These are phyloP conservation scores for Tribonema minus DNA, from an alignment of 108 stramenopile genomes.

Conservation along the genomic window DNA sequence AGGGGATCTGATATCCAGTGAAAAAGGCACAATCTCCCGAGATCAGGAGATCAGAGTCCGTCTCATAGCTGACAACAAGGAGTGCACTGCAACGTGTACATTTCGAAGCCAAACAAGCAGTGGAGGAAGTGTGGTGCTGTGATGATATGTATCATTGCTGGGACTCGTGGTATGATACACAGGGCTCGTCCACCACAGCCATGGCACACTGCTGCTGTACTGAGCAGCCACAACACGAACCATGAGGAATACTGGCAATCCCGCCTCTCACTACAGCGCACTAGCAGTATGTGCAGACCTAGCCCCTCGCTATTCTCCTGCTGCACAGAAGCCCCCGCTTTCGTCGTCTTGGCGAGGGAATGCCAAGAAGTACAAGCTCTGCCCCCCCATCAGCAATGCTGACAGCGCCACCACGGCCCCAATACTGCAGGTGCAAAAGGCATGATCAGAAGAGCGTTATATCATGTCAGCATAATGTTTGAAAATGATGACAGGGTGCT, in stretches of 20 bases:
- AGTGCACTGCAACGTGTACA: no score
- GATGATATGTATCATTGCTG: not conserved
- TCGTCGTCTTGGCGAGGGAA: conserved; percentile 23
- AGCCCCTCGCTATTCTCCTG: conserved; percentile 23
- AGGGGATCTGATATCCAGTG: no score
- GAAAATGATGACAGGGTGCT: not conserved
- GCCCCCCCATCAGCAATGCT: conserved; percentile 58
- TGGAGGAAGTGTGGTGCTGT: not conserved
- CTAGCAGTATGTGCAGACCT: no score
- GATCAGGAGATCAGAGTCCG: no score
- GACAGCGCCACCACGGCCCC: conserved; percentile 78
- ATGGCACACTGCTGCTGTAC: not conserved
- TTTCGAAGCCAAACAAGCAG: no score
- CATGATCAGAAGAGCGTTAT: not conserved
- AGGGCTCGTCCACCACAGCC: no score
- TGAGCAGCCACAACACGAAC: not conserved
- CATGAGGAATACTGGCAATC: not conserved
- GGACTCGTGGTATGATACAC: no score
- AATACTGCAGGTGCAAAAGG: conserved; percentile 54
- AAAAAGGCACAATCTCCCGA: no score
- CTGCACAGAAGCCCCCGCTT: conserved; percentile 24
- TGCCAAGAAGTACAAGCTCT: conserved; percentile 41
- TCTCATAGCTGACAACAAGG: no score
- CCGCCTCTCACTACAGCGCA: no score
- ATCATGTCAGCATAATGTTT: not conserved